Evolutionary conservation across 345 rosid genomes (phyloP).

Genomic region (Mercurialis annua): DNA sequence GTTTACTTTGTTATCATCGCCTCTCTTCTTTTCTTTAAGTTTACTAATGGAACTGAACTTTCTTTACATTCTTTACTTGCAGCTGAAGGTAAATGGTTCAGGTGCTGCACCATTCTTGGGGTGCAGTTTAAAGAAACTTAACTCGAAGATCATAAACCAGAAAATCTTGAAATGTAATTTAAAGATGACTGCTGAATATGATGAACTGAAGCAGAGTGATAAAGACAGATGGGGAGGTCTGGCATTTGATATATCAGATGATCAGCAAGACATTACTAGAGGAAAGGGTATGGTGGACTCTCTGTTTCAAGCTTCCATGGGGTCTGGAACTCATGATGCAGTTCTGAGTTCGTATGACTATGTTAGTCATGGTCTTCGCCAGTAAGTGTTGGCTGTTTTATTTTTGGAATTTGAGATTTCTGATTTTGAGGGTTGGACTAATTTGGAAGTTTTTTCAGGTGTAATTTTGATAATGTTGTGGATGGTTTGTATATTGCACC

Average conservation of each 20-base stretch:
- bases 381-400: slow-evolving; percentile 24
- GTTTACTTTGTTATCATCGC: slow-evolving; percentile 18
- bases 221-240: slow-evolving; percentile 48
- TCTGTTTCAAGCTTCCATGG: slow-evolving; percentile 57
- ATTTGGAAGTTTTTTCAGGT: slow-evolving; percentile 17
- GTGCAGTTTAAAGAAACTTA: slow-evolving; percentile 25
- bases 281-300: slow-evolving; percentile 54
- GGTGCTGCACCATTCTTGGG: slow-evolving; percentile 25
- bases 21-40: slow-evolving; percentile 1
- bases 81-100: slow-evolving; percentile 31
- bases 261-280: slow-evolving; percentile 53
- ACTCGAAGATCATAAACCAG: slow-evolving; percentile 11
- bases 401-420: neutral
- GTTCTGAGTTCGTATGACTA: slow-evolving; percentile 48
- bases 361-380: slow-evolving; percentile 45
- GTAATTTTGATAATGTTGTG: slow-evolving; percentile 38
- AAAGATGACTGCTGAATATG: slow-evolving; percentile 29
- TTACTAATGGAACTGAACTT: neutral
- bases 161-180: slow-evolving; percentile 12
- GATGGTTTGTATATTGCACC: slow-evolving; percentile 59
- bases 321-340: slow-evolving; percentile 44
- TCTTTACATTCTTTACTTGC: slow-evolving; percentile 18
- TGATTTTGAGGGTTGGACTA: neutral
- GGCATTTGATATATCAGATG: slow-evolving; percentile 38
- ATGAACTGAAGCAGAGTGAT: slow-evolving; percentile 42